A percentile compares a stretch with the other conserved stretches of the same genome.
These are phyloP conservation scores for Fusarium mangiferae DNA, from an alignment of 2,329 filamentous ascomycete genomes.

Conservation along the genomic window DNA sequence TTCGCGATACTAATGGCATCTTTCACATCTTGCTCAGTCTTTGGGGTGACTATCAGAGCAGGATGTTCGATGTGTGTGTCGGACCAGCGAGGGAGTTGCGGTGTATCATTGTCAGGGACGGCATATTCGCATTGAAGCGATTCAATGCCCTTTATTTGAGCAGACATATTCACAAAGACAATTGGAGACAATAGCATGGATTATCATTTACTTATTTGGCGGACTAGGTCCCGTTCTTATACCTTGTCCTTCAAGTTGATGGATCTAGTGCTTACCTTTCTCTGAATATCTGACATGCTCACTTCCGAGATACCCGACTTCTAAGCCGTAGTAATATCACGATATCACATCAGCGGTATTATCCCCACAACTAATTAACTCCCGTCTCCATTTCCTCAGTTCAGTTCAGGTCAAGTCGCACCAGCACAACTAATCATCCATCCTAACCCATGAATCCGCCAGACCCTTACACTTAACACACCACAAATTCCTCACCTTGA, in stretches of 20 bases:
- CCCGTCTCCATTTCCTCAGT: not conserved
- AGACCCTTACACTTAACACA: slow-evolving; percentile 22
- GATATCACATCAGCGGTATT: not conserved
- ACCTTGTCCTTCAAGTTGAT: not conserved
- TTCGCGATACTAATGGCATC: slow-evolving; percentile 43
- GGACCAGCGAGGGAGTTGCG: slow-evolving; percentile 46
- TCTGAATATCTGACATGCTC: not conserved
- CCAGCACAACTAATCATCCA: not conserved
- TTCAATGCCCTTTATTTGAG: not conserved
- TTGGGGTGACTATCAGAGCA: slow-evolving; percentile 44
- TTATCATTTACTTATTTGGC: not conserved
- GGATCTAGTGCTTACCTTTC: slow-evolving; percentile 19
- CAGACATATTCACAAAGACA: slow-evolving; percentile 7
- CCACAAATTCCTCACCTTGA: slow-evolving; percentile 30
- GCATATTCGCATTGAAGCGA: slow-evolving; percentile 16
- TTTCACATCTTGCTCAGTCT: slow-evolving; percentile 44
- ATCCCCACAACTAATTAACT: not conserved
- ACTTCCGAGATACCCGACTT: not conserved
- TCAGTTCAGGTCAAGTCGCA: not conserved
- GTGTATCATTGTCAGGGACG: not conserved
- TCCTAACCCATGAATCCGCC: slow-evolving; percentile 25
- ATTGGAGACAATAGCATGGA: accelerated
- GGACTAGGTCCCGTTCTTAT: not conserved
- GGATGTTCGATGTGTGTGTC: slow-evolving; percentile 40
- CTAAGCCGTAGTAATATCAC: not conserved